A percentile compares a stretch with the other conserved stretches of the same genome.
phyloP scores from a whole-genome alignment of 2,329 filamentous ascomycete species.

The Acrodontium crateriforme region DNA sequence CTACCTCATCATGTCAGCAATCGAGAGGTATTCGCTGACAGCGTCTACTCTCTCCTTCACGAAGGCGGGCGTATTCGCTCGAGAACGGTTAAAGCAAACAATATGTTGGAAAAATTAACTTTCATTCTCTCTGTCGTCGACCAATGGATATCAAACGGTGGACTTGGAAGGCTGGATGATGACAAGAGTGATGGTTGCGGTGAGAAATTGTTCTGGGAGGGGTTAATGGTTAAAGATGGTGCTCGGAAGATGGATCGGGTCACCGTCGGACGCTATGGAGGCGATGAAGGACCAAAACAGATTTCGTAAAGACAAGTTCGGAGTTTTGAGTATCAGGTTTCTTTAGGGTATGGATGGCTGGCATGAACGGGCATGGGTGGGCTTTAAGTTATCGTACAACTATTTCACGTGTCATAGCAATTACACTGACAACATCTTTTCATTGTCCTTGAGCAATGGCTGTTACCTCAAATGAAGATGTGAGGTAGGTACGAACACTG shows the following conservation, averaged over 20 bases:
- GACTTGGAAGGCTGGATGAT: conserved; percentile 41
- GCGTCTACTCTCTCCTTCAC: conserved; percentile 60
- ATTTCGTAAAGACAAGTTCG: too few species aligned
- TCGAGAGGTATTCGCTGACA: conserved; percentile 57
- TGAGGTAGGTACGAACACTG: too few species aligned
- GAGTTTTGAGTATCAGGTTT: too few species aligned
- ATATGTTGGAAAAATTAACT: conserved; percentile 58
- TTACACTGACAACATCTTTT: too few species aligned
- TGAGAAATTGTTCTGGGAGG: not conserved
- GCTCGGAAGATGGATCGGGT: not conserved
- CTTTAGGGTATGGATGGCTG: too few species aligned
- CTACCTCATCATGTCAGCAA: conserved; percentile 56
- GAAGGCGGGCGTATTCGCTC: conserved; percentile 32
- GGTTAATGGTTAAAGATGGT: not conserved
- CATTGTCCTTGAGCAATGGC: too few species aligned
- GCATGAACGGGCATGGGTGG: too few species aligned
- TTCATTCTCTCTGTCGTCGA: conserved; percentile 56
- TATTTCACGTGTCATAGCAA: too few species aligned
- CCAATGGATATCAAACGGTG: conserved; percentile 58
- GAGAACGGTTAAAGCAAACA: conserved; percentile 52
- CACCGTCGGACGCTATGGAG: not conserved
- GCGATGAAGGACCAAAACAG: too few species aligned
- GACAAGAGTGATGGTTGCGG: conserved; percentile 17
- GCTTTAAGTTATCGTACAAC: too few species aligned
- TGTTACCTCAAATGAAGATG: too few species aligned